Conservation (phyloP, 2,329 filamentous ascomycete species). For the Scedosporium apiospermum region DNA sequence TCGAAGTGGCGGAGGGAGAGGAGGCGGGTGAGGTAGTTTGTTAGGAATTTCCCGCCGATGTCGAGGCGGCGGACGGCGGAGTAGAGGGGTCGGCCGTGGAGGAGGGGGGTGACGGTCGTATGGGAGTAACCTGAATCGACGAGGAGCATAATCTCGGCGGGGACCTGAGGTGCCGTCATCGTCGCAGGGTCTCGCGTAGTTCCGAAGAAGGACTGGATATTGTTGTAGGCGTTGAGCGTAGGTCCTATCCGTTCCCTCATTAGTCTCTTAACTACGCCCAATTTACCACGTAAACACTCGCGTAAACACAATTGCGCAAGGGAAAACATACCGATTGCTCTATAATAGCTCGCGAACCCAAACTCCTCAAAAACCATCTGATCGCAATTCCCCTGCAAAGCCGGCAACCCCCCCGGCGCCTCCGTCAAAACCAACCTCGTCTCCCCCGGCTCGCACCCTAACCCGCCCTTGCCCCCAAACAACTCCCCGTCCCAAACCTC, state of each 20-base stretch:
- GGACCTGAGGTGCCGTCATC: slow-evolving; percentile 30
- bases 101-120: slow-evolving; percentile 80
- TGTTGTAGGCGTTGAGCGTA: slow-evolving; percentile 72
- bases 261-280: not conserved
- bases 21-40: slow-evolving; percentile 83
- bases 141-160: slow-evolving; percentile 74
- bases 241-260: slow-evolving; percentile 40
- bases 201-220: slow-evolving; percentile 60
- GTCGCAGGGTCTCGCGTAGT: slow-evolving; percentile 41
- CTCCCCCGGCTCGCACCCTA: slow-evolving; percentile 65
- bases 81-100: slow-evolving; percentile 72
- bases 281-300: slow-evolving; percentile 4
- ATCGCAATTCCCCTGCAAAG: slow-evolving; percentile 81
- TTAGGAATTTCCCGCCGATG: slow-evolving; percentile 84
- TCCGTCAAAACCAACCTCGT: slow-evolving; percentile 82
- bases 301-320: not conserved
- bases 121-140: slow-evolving; percentile 91
- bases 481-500: slow-evolving; percentile 93
- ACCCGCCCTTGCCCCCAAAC: slow-evolving; percentile 54
- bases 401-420: slow-evolving; percentile 71
- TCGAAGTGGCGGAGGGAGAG: slow-evolving; percentile 89
- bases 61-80: slow-evolving; percentile 76
- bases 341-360: slow-evolving; percentile 78
- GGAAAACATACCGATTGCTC: slow-evolving; percentile 51
- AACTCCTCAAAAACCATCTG: slow-evolving; percentile 98